A percentile compares a stretch with the other conserved stretches of the same genome.
These are phyloP conservation scores for Truncatella angustata DNA, from an alignment of 2,329 filamentous ascomycete genomes.

Conservation along the genomic window DNA sequence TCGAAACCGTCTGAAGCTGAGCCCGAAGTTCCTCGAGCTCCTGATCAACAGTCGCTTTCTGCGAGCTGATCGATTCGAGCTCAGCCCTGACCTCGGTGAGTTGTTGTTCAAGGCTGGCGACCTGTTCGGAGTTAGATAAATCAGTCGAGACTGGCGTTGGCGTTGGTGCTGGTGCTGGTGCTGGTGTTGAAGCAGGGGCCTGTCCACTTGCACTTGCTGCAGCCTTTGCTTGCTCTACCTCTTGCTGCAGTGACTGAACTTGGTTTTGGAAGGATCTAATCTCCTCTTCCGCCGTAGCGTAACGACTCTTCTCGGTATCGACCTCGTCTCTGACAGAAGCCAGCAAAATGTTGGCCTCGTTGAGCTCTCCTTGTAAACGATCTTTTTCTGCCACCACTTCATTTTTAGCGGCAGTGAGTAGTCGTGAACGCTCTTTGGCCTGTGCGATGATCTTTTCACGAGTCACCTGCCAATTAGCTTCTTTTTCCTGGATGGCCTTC, in stretches of 20 bases:
- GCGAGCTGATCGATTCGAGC: constrained; percentile 61
- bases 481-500: constrained; percentile 51
- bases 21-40: constrained; percentile 53
- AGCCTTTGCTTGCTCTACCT: constrained; percentile 33
- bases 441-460: constrained; percentile 58
- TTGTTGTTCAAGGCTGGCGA: constrained; percentile 47
- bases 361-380: constrained; percentile 49
- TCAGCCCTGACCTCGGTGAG: constrained; percentile 53
- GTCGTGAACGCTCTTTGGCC: constrained; percentile 59
- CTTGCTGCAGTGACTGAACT: constrained; percentile 25
- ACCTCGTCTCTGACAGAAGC: constrained; percentile 50
- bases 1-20: constrained; percentile 61
- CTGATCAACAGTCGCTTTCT: constrained; percentile 68
- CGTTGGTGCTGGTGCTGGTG: constrained; percentile 34
- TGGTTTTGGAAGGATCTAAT: constrained; percentile 40
- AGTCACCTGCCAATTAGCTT: constrained; percentile 50
- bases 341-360: constrained; percentile 40
- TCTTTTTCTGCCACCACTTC: constrained; percentile 51
- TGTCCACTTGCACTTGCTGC: constrained; percentile 31
- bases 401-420: constrained; percentile 52
- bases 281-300: constrained; percentile 37
- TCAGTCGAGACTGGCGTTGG: constrained; percentile 18
- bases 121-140: constrained; percentile 45
- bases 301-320: constrained; percentile 42
- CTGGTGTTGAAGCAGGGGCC: too few species aligned